Percentiles rank a stretch among this genome's conserved stretches.
These are phyloP conservation scores for Bipolaris zeicola DNA, from an alignment of 2,329 filamentous ascomycete species.

Conservation along the genomic window DNA sequence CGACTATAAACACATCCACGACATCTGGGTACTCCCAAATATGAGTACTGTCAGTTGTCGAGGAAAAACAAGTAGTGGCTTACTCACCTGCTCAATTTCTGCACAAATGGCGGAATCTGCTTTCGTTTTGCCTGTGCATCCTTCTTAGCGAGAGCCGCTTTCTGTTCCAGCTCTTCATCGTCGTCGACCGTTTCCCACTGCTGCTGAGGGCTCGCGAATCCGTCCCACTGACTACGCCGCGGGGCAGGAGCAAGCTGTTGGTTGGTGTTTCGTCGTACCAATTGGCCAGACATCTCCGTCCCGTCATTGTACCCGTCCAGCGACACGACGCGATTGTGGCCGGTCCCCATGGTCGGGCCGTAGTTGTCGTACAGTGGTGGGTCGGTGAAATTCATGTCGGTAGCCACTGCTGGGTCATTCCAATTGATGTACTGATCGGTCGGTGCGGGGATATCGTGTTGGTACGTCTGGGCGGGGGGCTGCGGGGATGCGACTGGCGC, in stretches of 20 bases:
- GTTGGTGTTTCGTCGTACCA: constrained; percentile 54
- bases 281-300: constrained; percentile 47
- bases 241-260: constrained; percentile 52
- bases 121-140: constrained; percentile 90
- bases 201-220: constrained; percentile 52
- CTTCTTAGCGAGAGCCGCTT: constrained; percentile 79
- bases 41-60: neutral
- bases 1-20: neutral
- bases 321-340: constrained; percentile 41
- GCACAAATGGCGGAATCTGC: constrained; percentile 95
- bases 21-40: neutral
- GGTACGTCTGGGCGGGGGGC: constrained; percentile 58
- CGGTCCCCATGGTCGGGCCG: constrained; percentile 20
- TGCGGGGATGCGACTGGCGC: constrained; percentile 74
- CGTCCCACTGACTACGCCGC: constrained; percentile 49
- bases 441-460: constrained; percentile 52
- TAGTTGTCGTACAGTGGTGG: constrained; percentile 45
- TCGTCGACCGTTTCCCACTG: constrained; percentile 63
- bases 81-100: constrained; percentile 91
- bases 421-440: constrained; percentile 46
- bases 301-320: constrained; percentile 38
- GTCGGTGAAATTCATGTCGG: constrained; percentile 45
- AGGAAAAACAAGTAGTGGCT: constrained; percentile 3
- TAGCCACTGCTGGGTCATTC: constrained; percentile 34
- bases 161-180: constrained; percentile 78